These are phyloP conservation scores for Xylariaceae sp. DNA, from an alignment of 2,329 filamentous ascomycete genomes.

Conservation along the genomic window DNA sequence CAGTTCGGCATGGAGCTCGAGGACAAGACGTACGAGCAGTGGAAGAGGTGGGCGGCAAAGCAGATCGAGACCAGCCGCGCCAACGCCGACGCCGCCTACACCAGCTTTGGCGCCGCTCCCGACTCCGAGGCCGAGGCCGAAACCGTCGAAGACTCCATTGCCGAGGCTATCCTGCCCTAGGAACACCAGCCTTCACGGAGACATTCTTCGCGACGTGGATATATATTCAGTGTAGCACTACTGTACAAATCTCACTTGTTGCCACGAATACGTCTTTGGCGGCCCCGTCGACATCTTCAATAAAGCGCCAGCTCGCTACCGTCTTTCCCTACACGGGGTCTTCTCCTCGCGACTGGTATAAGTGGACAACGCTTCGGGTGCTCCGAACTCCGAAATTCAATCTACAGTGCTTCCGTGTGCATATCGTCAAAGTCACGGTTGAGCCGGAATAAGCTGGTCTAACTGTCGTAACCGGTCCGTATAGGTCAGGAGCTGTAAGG, in stretches of 20 bases:
- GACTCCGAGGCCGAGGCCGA: conserved; percentile 14
- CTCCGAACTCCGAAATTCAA: too few relatives aligned
- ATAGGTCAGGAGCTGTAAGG: conserved; percentile 14
- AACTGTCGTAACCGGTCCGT: conserved; percentile 16
- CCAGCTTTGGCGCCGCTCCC: conserved; percentile 9
- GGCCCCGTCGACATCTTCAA: too few relatives aligned
- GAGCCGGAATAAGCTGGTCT: conserved; percentile 4
- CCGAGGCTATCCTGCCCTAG: neutral
- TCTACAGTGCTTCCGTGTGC: too few relatives aligned
- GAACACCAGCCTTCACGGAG: neutral
- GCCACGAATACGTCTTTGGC: too few relatives aligned
- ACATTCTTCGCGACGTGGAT: conserved; percentile 3
- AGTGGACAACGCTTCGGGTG: too few relatives aligned
- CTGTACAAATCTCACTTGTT: conserved; percentile 16
- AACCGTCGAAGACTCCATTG: neutral
- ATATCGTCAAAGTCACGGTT: too few relatives aligned
- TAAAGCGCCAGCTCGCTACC: too few relatives aligned
- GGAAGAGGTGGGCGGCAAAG: conserved; percentile 50
- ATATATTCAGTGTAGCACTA: conserved; percentile 18
- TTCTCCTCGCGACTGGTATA: too few relatives aligned
- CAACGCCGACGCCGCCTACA: conserved; percentile 19
- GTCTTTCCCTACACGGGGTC: too few relatives aligned
- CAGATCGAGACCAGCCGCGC: conserved; percentile 17
- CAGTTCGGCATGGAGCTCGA: conserved; percentile 79
- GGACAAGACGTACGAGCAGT: conserved; percentile 69